Evolutionary conservation across 495 filamentous ascomycete species (phyloP), one percentile per base, ranked within the genome.

Genomic region (Echria macrotheca): DNA sequence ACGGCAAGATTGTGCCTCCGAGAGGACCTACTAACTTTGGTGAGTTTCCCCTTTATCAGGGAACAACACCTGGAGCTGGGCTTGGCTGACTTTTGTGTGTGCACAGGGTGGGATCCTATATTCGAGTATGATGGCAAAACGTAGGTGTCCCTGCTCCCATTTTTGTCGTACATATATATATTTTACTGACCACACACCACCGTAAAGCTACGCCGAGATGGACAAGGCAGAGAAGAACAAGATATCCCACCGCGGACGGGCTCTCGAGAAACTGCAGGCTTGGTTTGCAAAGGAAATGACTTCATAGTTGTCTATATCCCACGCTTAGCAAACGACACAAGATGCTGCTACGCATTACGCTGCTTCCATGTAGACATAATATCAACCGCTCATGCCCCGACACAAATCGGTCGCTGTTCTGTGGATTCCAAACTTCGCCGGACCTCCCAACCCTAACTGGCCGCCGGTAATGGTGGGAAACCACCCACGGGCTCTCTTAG

Each of bases 71-170:
- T n/a, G n/a, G n/a, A n/a, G n/a, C n/a, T n/a, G n/a, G n/a, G n/a
- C n/a, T n/a, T n/a, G n/a, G n/a, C n/a, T n/a, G n/a, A n/a, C n/a
- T n/a, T n/a, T n/a, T n/a, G n/a, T n/a, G n/a, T n/a, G n/a, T n/a
- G n/a, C 12, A 4, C 33, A 89, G 90, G 90, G 10, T 97, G 94
- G 93, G 93, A 99, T 63, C 81, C 94, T 0, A 86, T 95, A 40
- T 99, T 99, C 57, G 93, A 99, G 69, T 91, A 93, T 57, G 79
- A 91, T 54, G 91, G 91, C 39, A 70, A 89, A 68, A 98, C 93
- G 69, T 97, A 68, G 67, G 78, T 70, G 18, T 46, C 5, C 69
- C 18, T 47, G 1, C 23, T 4, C 21, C 8, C n/a, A n/a, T n/a
- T n/a, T n/a, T n/a, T n/a, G n/a, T n/a, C n/a, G n/a, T n/a, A n/a